Evolutionary conservation across 768 basidiomycete species (phyloP).

Genomic region (Macrolepiota fuliginosa): DNA sequence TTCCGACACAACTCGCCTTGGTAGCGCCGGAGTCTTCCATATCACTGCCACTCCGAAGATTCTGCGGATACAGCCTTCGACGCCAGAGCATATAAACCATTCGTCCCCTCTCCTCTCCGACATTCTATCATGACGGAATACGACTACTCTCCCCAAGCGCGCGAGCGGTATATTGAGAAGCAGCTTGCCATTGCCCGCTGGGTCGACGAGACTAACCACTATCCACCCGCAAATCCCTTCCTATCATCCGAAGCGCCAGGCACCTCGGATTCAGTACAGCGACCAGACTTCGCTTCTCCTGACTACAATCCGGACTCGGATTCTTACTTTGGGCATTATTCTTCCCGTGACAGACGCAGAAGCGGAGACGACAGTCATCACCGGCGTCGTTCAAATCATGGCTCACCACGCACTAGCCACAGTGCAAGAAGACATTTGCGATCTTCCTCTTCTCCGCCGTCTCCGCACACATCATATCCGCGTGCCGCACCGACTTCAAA

Average conservation of each 20-base stretch:
- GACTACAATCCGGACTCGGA: background rate
- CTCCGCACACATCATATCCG: background rate
- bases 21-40: background rate
- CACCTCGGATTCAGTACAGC: background rate
- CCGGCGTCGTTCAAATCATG: background rate
- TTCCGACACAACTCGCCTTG: background rate
- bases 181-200: slow-evolving; percentile 17
- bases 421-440: slow-evolving; percentile 1
- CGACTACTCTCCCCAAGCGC: slow-evolving; percentile 19
- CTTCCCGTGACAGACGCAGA: background rate
- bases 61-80: background rate
- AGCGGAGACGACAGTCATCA: background rate
- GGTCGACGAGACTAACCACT: slow-evolving; percentile 12
- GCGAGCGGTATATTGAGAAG: slow-evolving; percentile 16
- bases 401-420: background rate
- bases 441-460: background rate
- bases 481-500: background rate
- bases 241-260: background rate
- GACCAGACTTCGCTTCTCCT: background rate
- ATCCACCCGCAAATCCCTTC: slow-evolving; percentile 12
- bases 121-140: slow-evolving; percentile 16
- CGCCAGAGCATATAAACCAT: background rate
- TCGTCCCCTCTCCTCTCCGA: background rate
- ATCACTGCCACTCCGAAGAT: background rate
- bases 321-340: background rate